Conservation (phyloP, 2,329 filamentous ascomycete species). For the Ophiostoma himal-ulmi region DNA sequence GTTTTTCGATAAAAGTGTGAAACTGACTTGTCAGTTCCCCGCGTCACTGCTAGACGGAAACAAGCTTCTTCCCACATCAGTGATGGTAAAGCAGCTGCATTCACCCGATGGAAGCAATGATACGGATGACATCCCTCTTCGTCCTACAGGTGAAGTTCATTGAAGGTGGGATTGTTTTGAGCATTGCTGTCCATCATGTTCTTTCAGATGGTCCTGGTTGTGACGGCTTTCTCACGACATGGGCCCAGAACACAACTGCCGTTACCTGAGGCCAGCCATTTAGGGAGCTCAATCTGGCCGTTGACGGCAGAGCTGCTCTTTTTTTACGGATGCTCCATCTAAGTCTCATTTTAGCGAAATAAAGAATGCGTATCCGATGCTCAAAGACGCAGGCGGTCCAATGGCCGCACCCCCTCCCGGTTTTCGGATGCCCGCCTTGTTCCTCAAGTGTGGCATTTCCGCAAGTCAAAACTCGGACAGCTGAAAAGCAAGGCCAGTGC, state of each 20-base stretch:
- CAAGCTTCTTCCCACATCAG: neutral
- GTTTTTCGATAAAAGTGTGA: neutral
- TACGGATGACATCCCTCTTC: neutral
- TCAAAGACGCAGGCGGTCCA: neutral
- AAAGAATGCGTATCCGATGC: neutral
- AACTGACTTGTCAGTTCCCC: neutral
- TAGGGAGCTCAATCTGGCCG: neutral
- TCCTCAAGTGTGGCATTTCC: neutral
- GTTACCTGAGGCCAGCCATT: neutral
- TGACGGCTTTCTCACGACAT: slow-evolving; percentile 7
- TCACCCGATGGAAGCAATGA: neutral
- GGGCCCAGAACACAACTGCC: neutral
- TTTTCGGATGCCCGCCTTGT: neutral
- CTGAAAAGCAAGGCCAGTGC: neutral
- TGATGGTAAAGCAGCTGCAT: neutral
- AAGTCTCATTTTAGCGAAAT: neutral
- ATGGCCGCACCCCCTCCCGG: neutral
- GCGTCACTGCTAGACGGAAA: neutral
- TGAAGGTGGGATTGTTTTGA: neutral
- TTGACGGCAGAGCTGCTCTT: neutral
- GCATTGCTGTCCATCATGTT: neutral
- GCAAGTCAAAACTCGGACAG: neutral
- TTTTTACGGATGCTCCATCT: neutral
- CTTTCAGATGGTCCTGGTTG: slow-evolving; percentile 1
- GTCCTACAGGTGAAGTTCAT: neutral